Base-by-base conservation (phyloP, 2,329 filamentous ascomycete species). In the Botrytis deweyae region DNA sequence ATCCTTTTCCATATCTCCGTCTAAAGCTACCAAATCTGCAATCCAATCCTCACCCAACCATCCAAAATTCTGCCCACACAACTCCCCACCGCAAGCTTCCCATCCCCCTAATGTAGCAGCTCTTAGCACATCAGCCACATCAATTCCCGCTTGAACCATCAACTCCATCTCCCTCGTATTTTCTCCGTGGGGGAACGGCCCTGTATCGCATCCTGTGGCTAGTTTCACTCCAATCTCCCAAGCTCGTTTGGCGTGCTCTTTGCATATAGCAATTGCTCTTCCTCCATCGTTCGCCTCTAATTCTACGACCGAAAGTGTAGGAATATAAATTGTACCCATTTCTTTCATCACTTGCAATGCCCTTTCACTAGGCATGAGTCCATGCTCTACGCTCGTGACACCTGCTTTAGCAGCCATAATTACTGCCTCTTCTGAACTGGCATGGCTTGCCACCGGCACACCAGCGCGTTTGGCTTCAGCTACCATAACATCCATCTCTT, bases 11-110 rank as follows among this genome's bases (percentile, higher is more conserved):
- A 70, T 22, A 40, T 44, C 38, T 33, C 67, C 67, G 0, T 61
- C 29, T n/a, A 63, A 14, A 40, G 40, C 58, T 8, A 70, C 58
- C 42, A 70, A n/a, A 62, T 62, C 68, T 36, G 68, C 58, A 33
- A 62, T 44, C 55, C 58, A 62, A 0, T 59, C 46, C 22, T 62
- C 68, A 10, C 58, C 58, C 29, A 70, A 5, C 68, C 58, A 70
- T 44, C 68, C 68, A 52, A 70, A 70, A 29, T 36, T n/a, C 42
- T 61, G 55, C 36, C 68, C 58, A 25, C 67, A 55, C 52, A 29
- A 7, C 8, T 61, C 38, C 25, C 36, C 67, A 20, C 67, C 67
- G 14, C 67, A 70, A 12, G 67, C 67, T 42, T 61, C 52, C 67
- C 67, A 70, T 12, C 68, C 58, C 12, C 58, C 58, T 7, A 70